Conservation (phyloP, 202 grass and related monocot genomes). For the Zizania palustris region DNA sequence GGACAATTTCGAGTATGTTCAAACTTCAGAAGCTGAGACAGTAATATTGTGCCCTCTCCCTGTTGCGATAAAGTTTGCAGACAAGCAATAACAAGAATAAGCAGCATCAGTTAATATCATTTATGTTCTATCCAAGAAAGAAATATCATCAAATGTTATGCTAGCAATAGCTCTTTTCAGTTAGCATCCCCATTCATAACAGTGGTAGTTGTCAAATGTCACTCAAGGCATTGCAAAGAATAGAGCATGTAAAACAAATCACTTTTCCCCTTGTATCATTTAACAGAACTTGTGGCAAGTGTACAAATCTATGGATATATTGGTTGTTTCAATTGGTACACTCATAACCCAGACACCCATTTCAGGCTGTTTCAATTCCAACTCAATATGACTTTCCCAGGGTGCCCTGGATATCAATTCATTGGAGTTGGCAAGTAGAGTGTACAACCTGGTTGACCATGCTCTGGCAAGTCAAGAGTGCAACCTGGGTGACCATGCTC, state of each 20-base stretch:
- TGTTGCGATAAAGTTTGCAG: too few relatives aligned
- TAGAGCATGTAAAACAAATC: too few relatives aligned
- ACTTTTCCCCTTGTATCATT: too few relatives aligned
- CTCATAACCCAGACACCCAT: neutral
- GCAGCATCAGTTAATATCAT: too few relatives aligned
- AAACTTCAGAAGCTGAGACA: too few relatives aligned
- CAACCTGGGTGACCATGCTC: constrained; percentile 48
- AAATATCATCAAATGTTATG: too few relatives aligned
- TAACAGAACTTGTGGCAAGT: neutral
- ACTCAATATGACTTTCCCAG: neutral
- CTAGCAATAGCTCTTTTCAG: neutral
- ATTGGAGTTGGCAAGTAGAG: constrained; percentile 40
- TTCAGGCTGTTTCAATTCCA: neutral
- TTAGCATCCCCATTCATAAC: neutral
- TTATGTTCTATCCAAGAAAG: too few relatives aligned
- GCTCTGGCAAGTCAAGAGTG: constrained; percentile 44
- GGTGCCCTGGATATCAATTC: constrained; percentile 12
- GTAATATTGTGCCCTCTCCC: too few relatives aligned
- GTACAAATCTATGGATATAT: neutral
- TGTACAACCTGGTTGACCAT: constrained; percentile 42
- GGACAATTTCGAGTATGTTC: too few relatives aligned
- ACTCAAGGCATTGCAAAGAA: too few relatives aligned
- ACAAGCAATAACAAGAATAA: too few relatives aligned
- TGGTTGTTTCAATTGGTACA: neutral
- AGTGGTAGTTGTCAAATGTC: neutral